Evolutionary conservation across 2,329 filamentous ascomycete species (phyloP).

Genomic region (Neopestalotiopsis clavispora): DNA sequence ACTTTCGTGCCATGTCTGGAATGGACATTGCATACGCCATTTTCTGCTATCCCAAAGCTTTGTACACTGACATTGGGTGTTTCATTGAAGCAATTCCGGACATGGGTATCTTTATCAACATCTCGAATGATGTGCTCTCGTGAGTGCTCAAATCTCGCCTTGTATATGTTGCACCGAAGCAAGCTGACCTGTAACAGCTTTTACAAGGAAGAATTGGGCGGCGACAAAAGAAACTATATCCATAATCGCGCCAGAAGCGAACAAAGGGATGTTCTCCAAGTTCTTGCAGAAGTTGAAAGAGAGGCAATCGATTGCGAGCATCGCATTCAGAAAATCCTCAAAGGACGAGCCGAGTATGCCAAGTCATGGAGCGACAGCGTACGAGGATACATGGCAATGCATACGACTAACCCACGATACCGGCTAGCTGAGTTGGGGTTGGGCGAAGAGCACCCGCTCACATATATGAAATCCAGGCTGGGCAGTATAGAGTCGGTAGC

Average conservation of each 20-base stretch:
- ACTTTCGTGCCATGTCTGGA: neutral
- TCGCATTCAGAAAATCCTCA: neutral
- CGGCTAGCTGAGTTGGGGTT: neutral
- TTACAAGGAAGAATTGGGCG: conserved; percentile 2
- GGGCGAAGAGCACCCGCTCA: neutral
- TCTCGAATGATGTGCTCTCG: neutral
- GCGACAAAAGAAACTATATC: neutral
- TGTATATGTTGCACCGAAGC: neutral
- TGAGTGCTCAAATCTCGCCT: neutral
- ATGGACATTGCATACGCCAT: neutral
- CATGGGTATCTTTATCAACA: neutral
- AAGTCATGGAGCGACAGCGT: neutral
- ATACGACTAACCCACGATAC: neutral
- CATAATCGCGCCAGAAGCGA: neutral
- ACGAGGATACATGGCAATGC: neutral
- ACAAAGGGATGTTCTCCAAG: neutral
- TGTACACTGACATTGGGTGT: neutral
- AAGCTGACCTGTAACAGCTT: neutral
- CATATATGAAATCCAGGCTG: neutral
- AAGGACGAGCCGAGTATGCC: neutral
- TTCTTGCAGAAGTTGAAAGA: neutral
- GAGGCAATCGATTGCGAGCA: neutral
- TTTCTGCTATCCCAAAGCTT: conserved; percentile 1
- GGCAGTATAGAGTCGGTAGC: no score
- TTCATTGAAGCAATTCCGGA: conserved; percentile 5